Percentiles rank a stretch among this genome's conserved stretches.
Evolutionary conservation across 306 rosid species (phyloP).

Genomic region (Lathyrus aphaca): DNA sequence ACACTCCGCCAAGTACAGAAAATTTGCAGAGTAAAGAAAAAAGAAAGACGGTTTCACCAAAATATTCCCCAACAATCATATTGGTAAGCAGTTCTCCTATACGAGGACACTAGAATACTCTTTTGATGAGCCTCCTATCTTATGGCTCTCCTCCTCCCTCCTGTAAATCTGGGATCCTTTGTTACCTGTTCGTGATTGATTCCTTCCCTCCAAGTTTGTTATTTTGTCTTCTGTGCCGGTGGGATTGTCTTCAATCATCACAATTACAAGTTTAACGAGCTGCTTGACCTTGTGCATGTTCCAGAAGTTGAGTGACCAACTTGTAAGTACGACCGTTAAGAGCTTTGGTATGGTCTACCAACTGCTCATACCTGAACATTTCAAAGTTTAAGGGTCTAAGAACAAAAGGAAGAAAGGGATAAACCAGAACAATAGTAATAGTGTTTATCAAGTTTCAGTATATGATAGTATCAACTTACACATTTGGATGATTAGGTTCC

Average conservation of each 20-base stretch:
- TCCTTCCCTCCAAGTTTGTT: neutral
- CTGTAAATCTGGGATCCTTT: neutral
- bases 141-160: neutral
- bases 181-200: neutral
- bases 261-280: conserved; percentile 50
- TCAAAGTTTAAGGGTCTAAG: neutral
- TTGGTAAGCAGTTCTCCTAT: neutral
- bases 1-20: neutral
- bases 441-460: neutral
- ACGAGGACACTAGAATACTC: neutral
- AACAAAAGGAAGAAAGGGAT: neutral
- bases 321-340: conserved; percentile 82
- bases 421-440: neutral
- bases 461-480: conserved; percentile 56
- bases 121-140: neutral
- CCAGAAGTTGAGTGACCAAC: conserved; percentile 69
- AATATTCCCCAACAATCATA: neutral
- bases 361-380: conserved; percentile 76
- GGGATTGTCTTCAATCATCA: neutral
- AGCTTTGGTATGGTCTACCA: conserved; percentile 84
- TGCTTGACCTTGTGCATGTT: conserved; percentile 65
- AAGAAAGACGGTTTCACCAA: neutral
- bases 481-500: conserved; percentile 88
- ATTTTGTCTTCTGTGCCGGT: neutral
- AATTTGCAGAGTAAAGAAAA: neutral